phyloP scores from a whole-genome alignment of 208 protist genomes.

The Trypanosoma congolense region DNA sequence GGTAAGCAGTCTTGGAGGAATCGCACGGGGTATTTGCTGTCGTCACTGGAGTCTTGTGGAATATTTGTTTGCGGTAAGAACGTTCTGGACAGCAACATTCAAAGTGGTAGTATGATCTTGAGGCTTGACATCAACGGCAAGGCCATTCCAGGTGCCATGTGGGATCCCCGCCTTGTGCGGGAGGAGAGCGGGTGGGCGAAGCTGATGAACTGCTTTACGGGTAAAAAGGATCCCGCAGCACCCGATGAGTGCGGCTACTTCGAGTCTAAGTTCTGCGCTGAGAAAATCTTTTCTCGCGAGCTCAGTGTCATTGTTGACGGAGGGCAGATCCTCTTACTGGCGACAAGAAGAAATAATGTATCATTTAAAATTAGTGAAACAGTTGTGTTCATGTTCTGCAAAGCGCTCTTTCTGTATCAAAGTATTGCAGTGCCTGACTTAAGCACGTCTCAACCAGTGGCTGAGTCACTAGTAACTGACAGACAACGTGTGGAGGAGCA shows the following conservation, averaged over 20 bases:
- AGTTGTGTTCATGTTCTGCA: constrained; percentile 31
- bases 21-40: not conserved
- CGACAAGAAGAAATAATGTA: constrained; percentile 46
- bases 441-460: not conserved
- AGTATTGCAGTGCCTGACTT: not conserved
- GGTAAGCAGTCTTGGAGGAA: not conserved
- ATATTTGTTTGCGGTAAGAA: constrained; percentile 53
- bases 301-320: constrained; percentile 54
- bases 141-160: constrained; percentile 20
- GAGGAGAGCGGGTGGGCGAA: constrained; percentile 33
- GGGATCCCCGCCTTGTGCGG: constrained; percentile 24
- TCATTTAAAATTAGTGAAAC: constrained; percentile 48
- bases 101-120: constrained; percentile 62
- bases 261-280: constrained; percentile 45
- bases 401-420: constrained; percentile 18
- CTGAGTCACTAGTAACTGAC: too few species aligned
- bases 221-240: constrained; percentile 42
- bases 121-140: constrained; percentile 39
- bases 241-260: constrained; percentile 31
- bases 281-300: constrained; percentile 56
- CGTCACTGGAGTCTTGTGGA: constrained; percentile 6
- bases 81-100: constrained; percentile 72
- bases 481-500: too few species aligned
- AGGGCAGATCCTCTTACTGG: constrained; percentile 58
- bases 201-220: constrained; percentile 58